Percentiles rank a stretch among this genome's conserved stretches.
These are phyloP conservation scores for Neurospora sp. DNA, from an alignment of 495 filamentous ascomycete species.

Conservation along the genomic window DNA sequence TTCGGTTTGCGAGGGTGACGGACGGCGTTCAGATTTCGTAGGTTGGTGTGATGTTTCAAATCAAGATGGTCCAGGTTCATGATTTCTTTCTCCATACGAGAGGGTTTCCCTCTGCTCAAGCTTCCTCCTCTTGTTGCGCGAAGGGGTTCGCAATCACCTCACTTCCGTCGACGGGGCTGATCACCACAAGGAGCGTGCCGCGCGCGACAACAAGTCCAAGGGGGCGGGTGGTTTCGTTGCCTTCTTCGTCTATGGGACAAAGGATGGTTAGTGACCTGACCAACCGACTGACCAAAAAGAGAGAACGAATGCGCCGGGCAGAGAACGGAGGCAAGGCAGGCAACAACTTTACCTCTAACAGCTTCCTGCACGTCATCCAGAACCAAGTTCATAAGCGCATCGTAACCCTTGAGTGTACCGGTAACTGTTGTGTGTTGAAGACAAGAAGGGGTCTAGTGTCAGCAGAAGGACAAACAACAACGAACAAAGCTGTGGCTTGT, in stretches of 20 bases:
- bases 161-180: slow-evolving; percentile 88
- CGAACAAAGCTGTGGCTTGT: not conserved
- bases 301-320: not conserved
- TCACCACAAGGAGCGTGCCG: slow-evolving; percentile 82
- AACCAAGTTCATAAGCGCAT: slow-evolving; percentile 95
- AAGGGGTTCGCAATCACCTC: slow-evolving; percentile 96
- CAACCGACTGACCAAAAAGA: not conserved
- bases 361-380: slow-evolving; percentile 88
- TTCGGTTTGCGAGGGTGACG: not conserved
- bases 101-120: not conserved
- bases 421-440: slow-evolving; percentile 44
- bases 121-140: slow-evolving; percentile 50
- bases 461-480: not conserved
- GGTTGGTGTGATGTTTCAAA: not conserved
- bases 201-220: slow-evolving; percentile 87
- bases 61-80: not conserved
- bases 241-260: slow-evolving; percentile 59
- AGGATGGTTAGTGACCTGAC: not conserved
- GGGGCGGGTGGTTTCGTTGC: slow-evolving; percentile 71
- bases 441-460: not conserved
- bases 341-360: slow-evolving; percentile 53
- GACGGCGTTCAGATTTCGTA: not conserved
- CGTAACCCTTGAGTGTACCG: slow-evolving; percentile 86
- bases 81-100: not conserved
- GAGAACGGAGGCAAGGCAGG: not conserved